Evolutionary conservation across 1,139 yeast genomes (phyloP).

Genomic region (Saccharomyces uvarum): DNA sequence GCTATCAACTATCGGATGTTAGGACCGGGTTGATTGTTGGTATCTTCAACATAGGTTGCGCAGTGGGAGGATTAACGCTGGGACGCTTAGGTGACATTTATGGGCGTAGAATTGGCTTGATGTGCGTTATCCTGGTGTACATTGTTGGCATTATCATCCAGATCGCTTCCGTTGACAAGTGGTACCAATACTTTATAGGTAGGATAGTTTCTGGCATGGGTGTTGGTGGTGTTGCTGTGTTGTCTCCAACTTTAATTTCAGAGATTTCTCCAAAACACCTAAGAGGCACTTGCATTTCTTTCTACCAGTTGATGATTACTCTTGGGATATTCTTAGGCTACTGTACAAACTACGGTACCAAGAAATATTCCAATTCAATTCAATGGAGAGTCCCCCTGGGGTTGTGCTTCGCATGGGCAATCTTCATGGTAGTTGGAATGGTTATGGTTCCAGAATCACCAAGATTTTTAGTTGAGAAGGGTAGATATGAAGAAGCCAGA

Average conservation of each 20-base stretch:
- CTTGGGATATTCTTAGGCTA: conserved; percentile 54
- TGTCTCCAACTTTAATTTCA: conserved; percentile 54
- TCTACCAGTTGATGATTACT: conserved; percentile 56
- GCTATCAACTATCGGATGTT: conserved; percentile 38
- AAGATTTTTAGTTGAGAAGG: conserved; percentile 51
- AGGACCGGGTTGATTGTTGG: conserved; percentile 56
- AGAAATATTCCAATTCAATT: conserved; percentile 38
- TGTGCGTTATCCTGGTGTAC: conserved; percentile 47
- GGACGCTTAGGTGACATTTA: conserved; percentile 48
- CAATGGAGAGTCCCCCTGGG: conserved; percentile 60
- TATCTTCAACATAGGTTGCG: conserved; percentile 61
- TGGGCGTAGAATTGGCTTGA: conserved; percentile 55
- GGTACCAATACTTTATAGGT: conserved; percentile 5
- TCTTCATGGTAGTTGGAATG: conserved; percentile 43
- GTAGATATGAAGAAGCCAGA: conserved; percentile 49
- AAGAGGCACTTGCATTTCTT: conserved; percentile 56
- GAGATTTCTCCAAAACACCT: conserved; percentile 58
- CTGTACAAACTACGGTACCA: conserved; percentile 51
- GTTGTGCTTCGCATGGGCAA: conserved; percentile 37
- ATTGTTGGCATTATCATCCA: conserved; percentile 44
- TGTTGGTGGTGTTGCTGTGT: conserved; percentile 53
- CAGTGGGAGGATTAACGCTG: conserved; percentile 50
- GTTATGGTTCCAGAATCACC: conserved; percentile 68
- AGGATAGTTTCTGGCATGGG: conserved; percentile 42
- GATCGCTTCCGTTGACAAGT: conserved; percentile 4